Percentiles rank a stretch among this genome's conserved stretches.
phyloP scores from a whole-genome alignment of 257 asterid species.

The Ophiorrhiza pumila region DNA sequence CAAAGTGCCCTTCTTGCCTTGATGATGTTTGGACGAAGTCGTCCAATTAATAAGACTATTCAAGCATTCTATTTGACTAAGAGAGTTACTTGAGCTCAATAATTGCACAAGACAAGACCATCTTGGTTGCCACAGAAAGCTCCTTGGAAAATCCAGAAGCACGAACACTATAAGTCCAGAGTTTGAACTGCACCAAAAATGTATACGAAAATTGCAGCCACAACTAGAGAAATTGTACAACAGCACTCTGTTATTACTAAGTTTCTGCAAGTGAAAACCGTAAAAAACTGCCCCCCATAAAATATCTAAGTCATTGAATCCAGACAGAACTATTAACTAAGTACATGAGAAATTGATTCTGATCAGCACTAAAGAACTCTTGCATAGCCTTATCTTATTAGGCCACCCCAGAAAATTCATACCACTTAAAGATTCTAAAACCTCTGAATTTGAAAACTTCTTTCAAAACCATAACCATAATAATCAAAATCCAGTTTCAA shows the following conservation, averaged over 20 bases:
- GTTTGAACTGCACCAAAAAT: not conserved
- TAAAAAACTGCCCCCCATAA: not conserved
- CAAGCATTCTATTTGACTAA: too few species aligned
- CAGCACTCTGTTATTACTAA: not conserved
- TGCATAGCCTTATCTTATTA: not conserved
- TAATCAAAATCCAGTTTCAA: not conserved
- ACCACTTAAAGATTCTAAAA: not conserved
- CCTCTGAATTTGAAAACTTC: too few species aligned
- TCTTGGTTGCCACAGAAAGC: not conserved
- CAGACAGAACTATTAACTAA: not conserved
- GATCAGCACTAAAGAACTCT: not conserved
- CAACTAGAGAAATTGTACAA: not conserved
- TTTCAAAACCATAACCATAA: not conserved
- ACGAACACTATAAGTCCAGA: not conserved
- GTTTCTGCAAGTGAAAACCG: not conserved
- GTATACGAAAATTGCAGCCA: not conserved
- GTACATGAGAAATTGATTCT: not conserved
- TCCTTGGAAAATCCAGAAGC: too few species aligned
- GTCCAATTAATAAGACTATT: too few species aligned
- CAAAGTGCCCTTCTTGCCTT: too few species aligned
- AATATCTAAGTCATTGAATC: not conserved
- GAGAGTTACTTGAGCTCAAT: not conserved
- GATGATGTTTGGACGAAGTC: too few species aligned
- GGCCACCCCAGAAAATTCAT: not conserved
- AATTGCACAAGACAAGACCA: not conserved